Percentiles rank a stretch among this genome's conserved stretches.
These are phyloP conservation scores for Lipomyces japonicus DNA, from an alignment of 805 yeast genomes.

Conservation along the genomic window DNA sequence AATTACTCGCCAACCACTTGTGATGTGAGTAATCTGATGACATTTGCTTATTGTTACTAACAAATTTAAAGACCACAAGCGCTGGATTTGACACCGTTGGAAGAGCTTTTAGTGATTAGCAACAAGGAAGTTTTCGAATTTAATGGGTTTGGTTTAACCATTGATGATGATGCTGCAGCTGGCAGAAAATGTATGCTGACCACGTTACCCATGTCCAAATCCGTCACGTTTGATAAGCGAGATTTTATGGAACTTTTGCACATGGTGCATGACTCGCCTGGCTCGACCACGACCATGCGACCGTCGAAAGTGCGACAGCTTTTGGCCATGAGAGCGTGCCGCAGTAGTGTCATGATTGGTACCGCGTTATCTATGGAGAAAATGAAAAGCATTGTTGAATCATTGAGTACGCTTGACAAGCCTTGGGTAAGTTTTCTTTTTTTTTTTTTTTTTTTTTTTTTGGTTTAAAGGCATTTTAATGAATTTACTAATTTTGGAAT, in stretches of 20 bases:
- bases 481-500: background rate
- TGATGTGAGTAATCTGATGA: conserved; percentile 36
- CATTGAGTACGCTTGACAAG: conserved; percentile 69
- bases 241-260: conserved; percentile 79
- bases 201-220: conserved; percentile 71
- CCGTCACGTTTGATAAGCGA: conserved; percentile 54
- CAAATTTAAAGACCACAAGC: conserved; percentile 39
- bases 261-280: conserved; percentile 55
- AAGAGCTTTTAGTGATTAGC: conserved; percentile 68
- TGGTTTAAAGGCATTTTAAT: background rate
- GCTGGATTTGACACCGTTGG: conserved; percentile 69
- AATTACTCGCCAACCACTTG: conserved; percentile 68
- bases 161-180: conserved; percentile 50
- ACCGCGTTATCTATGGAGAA: conserved; percentile 52
- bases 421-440: conserved; percentile 74
- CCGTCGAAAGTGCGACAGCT: conserved; percentile 77
- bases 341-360: conserved; percentile 93
- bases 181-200: conserved; percentile 55
- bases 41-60: background rate
- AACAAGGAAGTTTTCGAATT: conserved; percentile 53
- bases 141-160: conserved; percentile 70
- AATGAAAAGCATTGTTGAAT: conserved; percentile 66
- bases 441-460: background rate
- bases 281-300: conserved; percentile 42
- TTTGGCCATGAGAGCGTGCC: conserved; percentile 94